Percentiles rank a stretch among this genome's conserved stretches.
Conservation (phyloP, 2,329 filamentous ascomycete species). For the Venturiaceae sp. region DNA sequence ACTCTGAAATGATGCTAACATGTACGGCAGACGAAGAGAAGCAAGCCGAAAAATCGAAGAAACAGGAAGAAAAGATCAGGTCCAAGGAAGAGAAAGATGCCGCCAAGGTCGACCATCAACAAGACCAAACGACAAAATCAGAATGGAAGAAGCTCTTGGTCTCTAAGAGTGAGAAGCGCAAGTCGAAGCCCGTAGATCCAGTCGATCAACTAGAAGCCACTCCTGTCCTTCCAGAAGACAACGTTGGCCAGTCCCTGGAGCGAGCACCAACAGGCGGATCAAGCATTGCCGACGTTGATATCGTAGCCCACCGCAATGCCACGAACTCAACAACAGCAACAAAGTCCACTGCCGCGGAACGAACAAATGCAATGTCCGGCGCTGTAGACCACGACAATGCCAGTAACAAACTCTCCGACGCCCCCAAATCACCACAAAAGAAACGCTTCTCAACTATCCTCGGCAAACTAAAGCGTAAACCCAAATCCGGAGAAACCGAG, state of each 20-base stretch:
- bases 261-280: not conserved
- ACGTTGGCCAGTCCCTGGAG: not conserved
- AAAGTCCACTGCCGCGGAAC: not conserved
- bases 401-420: not conserved
- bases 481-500: slow-evolving; percentile 17
- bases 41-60: slow-evolving; percentile 34
- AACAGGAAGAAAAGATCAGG: slow-evolving; percentile 30
- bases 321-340: not conserved
- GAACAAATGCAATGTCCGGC: not conserved
- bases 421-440: not conserved
- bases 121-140: slow-evolving; percentile 28
- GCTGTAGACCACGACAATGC: not conserved
- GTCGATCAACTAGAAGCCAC: not conserved
- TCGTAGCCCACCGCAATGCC: not conserved
- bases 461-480: slow-evolving; percentile 27
- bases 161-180: not conserved
- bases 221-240: not conserved
- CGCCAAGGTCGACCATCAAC: slow-evolving; percentile 25
- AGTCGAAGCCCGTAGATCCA: not conserved
- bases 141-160: not conserved
- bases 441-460: slow-evolving; percentile 27
- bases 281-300: not conserved
- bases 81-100: slow-evolving; percentile 23
- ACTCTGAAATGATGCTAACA: not conserved
- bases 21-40: slow-evolving; percentile 44